Evolutionary conservation across 2,329 filamentous ascomycete species (phyloP), one percentile per base, ranked within the genome.

Genomic region (Cercospora sp.): DNA sequence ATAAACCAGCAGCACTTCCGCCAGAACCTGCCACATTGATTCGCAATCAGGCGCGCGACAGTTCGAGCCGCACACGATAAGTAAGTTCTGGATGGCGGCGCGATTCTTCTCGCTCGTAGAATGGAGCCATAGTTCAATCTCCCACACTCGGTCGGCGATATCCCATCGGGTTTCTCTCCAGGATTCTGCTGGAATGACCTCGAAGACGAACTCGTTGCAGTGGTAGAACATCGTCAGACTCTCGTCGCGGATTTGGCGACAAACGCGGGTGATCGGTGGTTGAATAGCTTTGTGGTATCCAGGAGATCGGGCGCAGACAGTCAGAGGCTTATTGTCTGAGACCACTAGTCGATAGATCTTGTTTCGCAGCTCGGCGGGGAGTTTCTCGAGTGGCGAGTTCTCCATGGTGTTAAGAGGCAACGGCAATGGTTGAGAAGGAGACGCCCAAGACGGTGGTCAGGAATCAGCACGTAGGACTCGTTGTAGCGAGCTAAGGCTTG

Each of bases 341-440:
- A 61, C 18, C 0, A 8, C 32, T 9, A 28, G n/a, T 43, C 7
- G n/a, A 24, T 61, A 61, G 32, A 40, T 45, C 26, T 40, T 2
- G 34, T 61, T 61, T 6, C 59, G 30, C 2, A 61, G 32, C 26
- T 61, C 59, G 34, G 59, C 59, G 18, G 59, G 16, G 12, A 61
- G 59, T 10, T 45, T 40, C 7, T 61, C 21, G 32, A 45, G 24
- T 9, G 59, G 59, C 12, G 59, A 61, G 16, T 61, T 37, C 1
- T 61, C 59, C 59, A 61, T 43, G 2, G 5, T 43, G 37, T 43
- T n/a, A 0, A 7, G 7, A 43, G 5, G 16, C 37, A 40, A 16
- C 5, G 5, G 3, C 3, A 3, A 6, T 16, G 2, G 5, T 5
- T 6, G 34, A 37, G 34, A 1, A n/a, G 13, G 5, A 12, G 32